Evolutionary conservation across 2,329 filamentous ascomycete species (phyloP), one percentile per base, ranked within the genome.

Genomic region (Blumeriella jaapii): DNA sequence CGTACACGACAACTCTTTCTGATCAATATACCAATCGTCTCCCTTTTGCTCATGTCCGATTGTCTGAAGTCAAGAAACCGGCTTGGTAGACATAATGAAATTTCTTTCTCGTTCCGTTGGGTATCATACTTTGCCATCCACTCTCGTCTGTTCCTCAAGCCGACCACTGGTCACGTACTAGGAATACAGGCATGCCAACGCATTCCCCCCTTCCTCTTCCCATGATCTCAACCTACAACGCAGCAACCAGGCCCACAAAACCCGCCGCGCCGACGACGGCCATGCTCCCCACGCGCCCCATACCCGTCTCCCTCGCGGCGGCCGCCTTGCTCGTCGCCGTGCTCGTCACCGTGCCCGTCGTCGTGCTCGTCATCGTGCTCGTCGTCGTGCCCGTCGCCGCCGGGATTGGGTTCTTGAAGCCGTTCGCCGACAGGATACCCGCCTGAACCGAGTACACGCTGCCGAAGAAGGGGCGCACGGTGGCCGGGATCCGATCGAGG

Each of bases 401-500:
- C 17, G 14, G 17, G n/a, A 29, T 19, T 8, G 18, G 19, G 7
- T 19, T 28, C 8, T 10, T 11, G 7, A 35, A 23, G 10, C 33
- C 33, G 20, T 35, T 35, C 13, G 25, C 26, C 1, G 16, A 14
- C 26, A 29, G 10, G 17, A 35, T 35, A 15, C 33, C 29, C 6
- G 33, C 19, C 18, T 35, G 15, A n/a, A 14, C 26, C 6, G 25
- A 7, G 24, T 35, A 35, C 5, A 35, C 33, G 17, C 33, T 35
- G 12, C 25, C 23, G 18, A 29, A 35, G 33, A 35, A 35, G 15
- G 13, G 18, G 7, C 33, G 16, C 12, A 35, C 10, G 2, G 25
- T 20, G n/a, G 16, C 24, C 3, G 30, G 30, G 4, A 32, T 19
- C 11, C 30, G 19, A 8, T 32, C 23, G 13, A 32, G 14, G 12